Evolutionary conservation across 1,284 basidiomycete genomes (phyloP).

Genomic region (Thelephora terrestris): DNA sequence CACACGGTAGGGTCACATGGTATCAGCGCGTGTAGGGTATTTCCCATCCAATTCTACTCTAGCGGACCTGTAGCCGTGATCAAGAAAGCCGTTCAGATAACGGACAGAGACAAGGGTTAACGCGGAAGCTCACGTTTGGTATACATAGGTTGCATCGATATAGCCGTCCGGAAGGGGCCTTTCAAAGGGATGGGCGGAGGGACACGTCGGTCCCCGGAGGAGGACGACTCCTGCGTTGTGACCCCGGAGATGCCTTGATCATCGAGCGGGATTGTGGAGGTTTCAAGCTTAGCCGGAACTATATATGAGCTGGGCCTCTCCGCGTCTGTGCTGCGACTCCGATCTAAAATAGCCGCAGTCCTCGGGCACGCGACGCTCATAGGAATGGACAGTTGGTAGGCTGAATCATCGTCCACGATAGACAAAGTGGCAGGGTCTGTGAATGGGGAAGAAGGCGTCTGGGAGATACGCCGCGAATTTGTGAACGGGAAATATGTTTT

Average conservation of each 20-base stretch:
- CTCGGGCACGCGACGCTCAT: background rate
- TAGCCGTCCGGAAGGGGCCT: background rate
- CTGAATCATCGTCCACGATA: background rate
- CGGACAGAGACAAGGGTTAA: no score
- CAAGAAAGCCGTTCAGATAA: conserved; percentile 1
- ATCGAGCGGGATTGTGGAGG: background rate
- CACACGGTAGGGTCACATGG: background rate
- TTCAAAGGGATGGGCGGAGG: background rate
- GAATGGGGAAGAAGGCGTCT: background rate
- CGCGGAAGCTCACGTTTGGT: background rate
- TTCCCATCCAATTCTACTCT: conserved; percentile 25
- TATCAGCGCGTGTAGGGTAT: conserved; percentile 1
- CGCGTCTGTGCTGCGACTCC: background rate
- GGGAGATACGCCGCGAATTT: background rate
- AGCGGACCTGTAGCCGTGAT: conserved; percentile 9
- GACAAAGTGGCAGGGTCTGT: background rate
- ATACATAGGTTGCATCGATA: background rate
- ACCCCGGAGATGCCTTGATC: background rate
- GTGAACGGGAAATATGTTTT: background rate
- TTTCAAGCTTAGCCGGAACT: no score
- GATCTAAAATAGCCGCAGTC: no score
- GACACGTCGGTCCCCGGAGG: background rate
- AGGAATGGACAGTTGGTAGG: background rate
- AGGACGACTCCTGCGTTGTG: background rate
- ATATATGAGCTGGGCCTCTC: background rate